phyloP scores from a whole-genome alignment of 129 eudicot genomes.

The Ambrosia artemisiifolia region DNA sequence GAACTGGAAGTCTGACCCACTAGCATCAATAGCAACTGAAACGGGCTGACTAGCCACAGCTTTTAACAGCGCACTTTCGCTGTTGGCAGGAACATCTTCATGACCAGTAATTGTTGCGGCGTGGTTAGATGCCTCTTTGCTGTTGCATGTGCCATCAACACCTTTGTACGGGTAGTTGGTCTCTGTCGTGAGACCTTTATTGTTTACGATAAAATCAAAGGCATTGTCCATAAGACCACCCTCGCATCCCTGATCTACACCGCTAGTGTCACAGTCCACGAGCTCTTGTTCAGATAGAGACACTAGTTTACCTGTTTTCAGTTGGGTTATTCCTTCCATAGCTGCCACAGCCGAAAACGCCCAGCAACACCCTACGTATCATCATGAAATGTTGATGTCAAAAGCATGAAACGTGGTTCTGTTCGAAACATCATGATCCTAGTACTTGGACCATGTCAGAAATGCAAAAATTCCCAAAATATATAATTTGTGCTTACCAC shows the following conservation, averaged over 20 bases:
- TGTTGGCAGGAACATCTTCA: conserved; percentile 35
- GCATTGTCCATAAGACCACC: conserved; percentile 30
- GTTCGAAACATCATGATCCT: neutral
- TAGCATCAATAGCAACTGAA: conserved; percentile 37
- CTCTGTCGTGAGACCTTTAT: conserved; percentile 24
- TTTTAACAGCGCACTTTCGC: conserved; percentile 28
- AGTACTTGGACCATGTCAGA: neutral
- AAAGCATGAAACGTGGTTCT: neutral
- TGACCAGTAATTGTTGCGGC: conserved; percentile 28
- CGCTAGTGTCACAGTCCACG: conserved; percentile 31
- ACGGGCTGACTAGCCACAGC: conserved; percentile 34
- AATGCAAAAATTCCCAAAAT: neutral
- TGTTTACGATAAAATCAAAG: conserved; percentile 22
- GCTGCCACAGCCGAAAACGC: conserved; percentile 34
- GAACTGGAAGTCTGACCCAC: conserved; percentile 36
- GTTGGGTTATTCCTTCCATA: conserved; percentile 27
- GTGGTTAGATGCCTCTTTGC: conserved; percentile 19
- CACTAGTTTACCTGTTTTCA: conserved; percentile 24
- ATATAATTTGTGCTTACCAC: conserved; percentile 23
- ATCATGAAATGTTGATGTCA: neutral
- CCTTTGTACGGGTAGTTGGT: conserved; percentile 28
- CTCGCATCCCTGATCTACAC: conserved; percentile 28
- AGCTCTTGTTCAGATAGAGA: conserved; percentile 33
- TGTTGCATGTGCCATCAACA: conserved; percentile 22
- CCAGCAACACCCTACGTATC: conserved; percentile 27